A percentile compares a stretch with the other conserved stretches of the same genome.
Evolutionary conservation across 257 asterid genomes (phyloP).

Genomic region (Solanum neorickii): DNA sequence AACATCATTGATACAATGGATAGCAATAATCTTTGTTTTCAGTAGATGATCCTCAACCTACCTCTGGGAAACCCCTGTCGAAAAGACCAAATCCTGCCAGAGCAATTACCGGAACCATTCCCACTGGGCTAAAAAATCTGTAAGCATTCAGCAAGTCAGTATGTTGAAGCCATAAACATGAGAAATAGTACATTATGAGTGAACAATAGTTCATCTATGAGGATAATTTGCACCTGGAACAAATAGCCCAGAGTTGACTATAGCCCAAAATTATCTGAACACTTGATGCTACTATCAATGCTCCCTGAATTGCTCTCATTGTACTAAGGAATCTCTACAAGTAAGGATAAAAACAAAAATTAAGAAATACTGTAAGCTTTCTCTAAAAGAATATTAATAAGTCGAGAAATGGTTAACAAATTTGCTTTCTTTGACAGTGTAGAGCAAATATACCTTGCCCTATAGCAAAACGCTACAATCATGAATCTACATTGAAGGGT

Average conservation of each 20-base stretch:
- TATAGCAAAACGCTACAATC: neutral
- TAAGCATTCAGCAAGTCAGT: neutral
- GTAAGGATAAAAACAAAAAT: neutral
- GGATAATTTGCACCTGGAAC: slow-evolving; percentile 54
- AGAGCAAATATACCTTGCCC: neutral
- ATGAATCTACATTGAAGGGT: neutral
- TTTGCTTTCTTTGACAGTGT: neutral
- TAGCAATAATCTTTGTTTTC: neutral
- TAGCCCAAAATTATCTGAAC: slow-evolving; percentile 91
- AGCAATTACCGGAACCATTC: slow-evolving; percentile 90
- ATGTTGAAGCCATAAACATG: neutral
- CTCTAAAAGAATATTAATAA: neutral
- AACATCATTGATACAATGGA: neutral
- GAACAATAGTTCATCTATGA: neutral
- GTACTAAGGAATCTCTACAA: slow-evolving; percentile 68
- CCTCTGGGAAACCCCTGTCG: slow-evolving; percentile 93
- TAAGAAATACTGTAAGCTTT: neutral
- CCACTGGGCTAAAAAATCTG: slow-evolving; percentile 98
- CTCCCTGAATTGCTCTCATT: slow-evolving; percentile 92
- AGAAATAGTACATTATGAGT: neutral
- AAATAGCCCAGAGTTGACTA: slow-evolving; percentile 97
- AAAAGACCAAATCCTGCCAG: slow-evolving; percentile 88
- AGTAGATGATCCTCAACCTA: slow-evolving; percentile 7
- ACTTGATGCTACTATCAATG: slow-evolving; percentile 88
- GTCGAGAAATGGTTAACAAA: neutral